Conservation (phyloP, 208 protist species). For the Porcisia deanei region DNA sequence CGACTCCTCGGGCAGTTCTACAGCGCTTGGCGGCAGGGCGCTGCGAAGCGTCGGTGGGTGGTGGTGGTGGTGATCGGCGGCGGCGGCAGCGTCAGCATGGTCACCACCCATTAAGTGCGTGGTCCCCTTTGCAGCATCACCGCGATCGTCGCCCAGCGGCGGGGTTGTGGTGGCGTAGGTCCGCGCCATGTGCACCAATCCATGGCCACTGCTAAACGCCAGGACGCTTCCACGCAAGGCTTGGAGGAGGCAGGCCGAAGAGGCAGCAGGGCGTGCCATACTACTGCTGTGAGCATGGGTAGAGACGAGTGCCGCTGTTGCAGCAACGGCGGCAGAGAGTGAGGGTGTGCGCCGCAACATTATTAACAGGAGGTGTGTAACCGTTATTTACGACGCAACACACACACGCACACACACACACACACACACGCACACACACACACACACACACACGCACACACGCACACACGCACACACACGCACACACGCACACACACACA, state of each 20-base stretch:
- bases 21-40: conserved; percentile 49
- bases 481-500: background rate
- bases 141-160: background rate
- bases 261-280: background rate
- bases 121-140: background rate
- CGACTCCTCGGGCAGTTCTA: conserved; percentile 57
- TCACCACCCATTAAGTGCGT: background rate
- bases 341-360: background rate
- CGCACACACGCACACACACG: background rate
- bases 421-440: background rate
- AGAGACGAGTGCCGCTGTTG: background rate
- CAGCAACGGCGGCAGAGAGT: background rate
- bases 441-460: background rate
- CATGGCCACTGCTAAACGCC: background rate
- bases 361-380: background rate
- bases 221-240: background rate
- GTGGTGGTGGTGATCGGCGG: background rate
- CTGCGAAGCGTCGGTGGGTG: conserved; percentile 42
- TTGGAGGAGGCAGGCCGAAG: background rate
- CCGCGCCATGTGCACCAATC: background rate
- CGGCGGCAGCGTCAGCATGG: background rate
- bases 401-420: background rate
- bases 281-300: background rate
- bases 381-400: no score
- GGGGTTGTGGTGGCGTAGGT: conserved; percentile 4